Percentiles rank a stretch among this genome's conserved stretches.
phyloP scores from a whole-genome alignment of 495 filamentous ascomycete genomes.

The Hypomontagnella submonticulosa region DNA sequence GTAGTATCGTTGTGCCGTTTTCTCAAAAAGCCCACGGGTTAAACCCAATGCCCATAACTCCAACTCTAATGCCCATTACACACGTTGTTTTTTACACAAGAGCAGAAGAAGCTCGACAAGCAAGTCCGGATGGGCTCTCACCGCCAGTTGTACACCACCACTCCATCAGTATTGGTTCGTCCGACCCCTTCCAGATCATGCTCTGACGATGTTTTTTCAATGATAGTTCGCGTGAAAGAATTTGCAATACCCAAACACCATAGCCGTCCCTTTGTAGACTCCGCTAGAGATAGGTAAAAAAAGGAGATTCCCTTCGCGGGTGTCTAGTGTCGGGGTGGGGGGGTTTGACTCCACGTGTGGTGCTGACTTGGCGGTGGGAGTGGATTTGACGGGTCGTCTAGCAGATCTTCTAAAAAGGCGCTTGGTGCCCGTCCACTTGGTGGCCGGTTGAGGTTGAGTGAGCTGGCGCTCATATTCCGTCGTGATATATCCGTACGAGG shows the following conservation, averaged over 20 bases:
- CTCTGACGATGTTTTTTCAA: conserved; percentile 20
- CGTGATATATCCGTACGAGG: conserved; percentile 48
- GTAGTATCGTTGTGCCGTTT: neutral
- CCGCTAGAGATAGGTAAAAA: conserved; percentile 16
- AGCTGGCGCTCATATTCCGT: conserved; percentile 71
- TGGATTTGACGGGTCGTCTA: conserved; percentile 67
- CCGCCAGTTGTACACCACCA: conserved; percentile 16
- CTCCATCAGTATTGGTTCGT: conserved; percentile 21
- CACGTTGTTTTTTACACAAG: conserved; percentile 31
- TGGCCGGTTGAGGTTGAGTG: conserved; percentile 73
- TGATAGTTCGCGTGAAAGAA: conserved; percentile 14
- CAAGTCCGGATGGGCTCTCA: conserved; percentile 18
- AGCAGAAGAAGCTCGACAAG: conserved; percentile 16
- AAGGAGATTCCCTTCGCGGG: conserved; percentile 13
- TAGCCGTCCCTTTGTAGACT: conserved; percentile 33
- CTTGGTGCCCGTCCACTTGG: conserved; percentile 82
- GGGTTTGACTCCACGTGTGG: conserved; percentile 42
- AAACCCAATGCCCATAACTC: conserved; percentile 22
- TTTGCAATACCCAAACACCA: conserved; percentile 26
- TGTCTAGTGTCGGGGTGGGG: conserved; percentile 28
- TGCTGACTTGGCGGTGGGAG: conserved; percentile 51
- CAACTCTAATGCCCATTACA: conserved; percentile 38
- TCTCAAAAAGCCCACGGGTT: neutral
- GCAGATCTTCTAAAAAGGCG: conserved; percentile 91
- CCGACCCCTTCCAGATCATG: conserved; percentile 21